phyloP scores from a whole-genome alignment of 1,284 basidiomycete genomes.

The Mycena sp. region DNA sequence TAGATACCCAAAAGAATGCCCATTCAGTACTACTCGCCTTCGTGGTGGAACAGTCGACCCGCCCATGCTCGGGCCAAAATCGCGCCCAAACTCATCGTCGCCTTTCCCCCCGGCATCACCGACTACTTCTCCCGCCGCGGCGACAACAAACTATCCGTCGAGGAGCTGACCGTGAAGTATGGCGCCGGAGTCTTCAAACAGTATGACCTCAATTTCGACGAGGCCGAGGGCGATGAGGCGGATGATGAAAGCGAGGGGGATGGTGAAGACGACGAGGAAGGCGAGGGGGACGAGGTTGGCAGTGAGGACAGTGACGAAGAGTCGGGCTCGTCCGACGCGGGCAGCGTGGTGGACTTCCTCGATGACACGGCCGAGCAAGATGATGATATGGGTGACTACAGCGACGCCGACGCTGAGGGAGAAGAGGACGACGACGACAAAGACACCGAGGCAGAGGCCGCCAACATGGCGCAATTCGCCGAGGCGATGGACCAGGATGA shows the following conservation, averaged over 20 bases:
- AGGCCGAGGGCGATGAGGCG: not conserved
- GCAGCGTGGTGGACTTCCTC: not conserved
- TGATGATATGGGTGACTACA: not conserved
- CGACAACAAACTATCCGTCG: conserved; percentile 5
- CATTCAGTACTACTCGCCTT: conserved; percentile 16
- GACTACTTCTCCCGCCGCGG: conserved; percentile 13
- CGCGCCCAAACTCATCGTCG: conserved; percentile 5
- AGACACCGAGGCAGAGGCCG: not conserved
- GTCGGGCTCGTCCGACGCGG: not conserved
- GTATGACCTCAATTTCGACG: conserved; percentile 12
- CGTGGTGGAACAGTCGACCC: conserved; percentile 11
- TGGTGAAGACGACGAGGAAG: too few species aligned
- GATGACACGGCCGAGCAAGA: not conserved
- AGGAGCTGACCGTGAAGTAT: conserved; percentile 13
- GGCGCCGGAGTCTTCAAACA: not conserved
- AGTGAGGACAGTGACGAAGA: conserved; percentile 4
- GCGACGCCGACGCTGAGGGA: too few species aligned
- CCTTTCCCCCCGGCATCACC: conserved; percentile 3
- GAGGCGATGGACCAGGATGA: not conserved
- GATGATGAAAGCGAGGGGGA: not conserved
- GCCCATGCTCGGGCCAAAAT: conserved; percentile 8
- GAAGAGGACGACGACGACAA: not conserved
- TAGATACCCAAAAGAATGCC: conserved; percentile 21
- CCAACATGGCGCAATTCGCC: not conserved
- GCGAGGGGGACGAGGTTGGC: too few species aligned